Conservation (phyloP, 371 early-diverging fungal genomes). For the Smittium culicis region DNA sequence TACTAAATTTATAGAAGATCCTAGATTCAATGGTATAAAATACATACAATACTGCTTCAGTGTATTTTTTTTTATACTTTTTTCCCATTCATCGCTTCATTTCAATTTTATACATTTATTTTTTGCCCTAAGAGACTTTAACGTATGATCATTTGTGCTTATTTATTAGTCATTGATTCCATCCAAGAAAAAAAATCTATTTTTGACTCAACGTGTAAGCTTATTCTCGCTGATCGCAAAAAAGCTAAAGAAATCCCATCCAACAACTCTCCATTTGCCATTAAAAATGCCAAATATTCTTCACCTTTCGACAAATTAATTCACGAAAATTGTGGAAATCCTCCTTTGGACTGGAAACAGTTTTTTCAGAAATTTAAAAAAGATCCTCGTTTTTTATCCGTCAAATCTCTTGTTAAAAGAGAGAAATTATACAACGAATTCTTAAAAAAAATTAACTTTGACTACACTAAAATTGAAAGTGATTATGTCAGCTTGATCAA, state of each 20-base stretch:
- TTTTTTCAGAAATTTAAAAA: constrained; percentile 1
- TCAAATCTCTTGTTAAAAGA: background rate
- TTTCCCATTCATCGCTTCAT: constrained; percentile 14
- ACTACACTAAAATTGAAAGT: no score
- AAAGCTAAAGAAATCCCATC: constrained; percentile 32
- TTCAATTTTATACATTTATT: no score
- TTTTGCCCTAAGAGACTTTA: no score
- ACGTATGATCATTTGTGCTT: constrained; percentile 13
- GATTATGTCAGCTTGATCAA: no score
- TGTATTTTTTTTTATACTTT: constrained; percentile 16
- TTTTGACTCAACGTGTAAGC: constrained; percentile 56
- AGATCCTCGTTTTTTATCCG: constrained; percentile 8
- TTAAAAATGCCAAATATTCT: no score
- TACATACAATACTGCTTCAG: no score
- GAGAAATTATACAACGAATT: background rate
- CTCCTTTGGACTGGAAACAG: constrained; percentile 7
- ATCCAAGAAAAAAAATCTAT: constrained; percentile 36
- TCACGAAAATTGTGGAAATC: background rate
- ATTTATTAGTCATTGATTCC: constrained; percentile 15
- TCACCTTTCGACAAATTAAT: constrained; percentile 12
- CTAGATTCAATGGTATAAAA: constrained; percentile 37
- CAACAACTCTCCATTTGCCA: no score
- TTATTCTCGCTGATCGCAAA: constrained; percentile 39
- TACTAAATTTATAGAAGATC: constrained; percentile 41
- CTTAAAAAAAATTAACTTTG: background rate